Evolutionary conservation across 345 rosid genomes (phyloP).

Genomic region (Adansonia digitata): DNA sequence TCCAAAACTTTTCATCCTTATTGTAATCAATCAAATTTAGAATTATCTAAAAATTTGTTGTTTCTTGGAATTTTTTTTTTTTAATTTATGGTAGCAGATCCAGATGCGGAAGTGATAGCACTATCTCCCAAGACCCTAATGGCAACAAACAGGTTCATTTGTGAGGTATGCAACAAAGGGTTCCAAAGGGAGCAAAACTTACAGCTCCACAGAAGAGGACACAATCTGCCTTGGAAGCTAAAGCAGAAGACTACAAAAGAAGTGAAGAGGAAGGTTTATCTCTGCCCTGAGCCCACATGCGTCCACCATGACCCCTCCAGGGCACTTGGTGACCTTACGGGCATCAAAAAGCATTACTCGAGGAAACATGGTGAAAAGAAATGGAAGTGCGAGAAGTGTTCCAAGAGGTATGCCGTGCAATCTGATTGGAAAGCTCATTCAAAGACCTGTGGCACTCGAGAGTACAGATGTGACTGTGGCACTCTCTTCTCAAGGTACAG

Average conservation of each 20-base stretch:
- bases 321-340: constrained; percentile 82
- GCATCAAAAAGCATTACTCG: constrained; percentile 73
- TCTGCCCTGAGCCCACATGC: constrained; percentile 83
- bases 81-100: constrained; percentile 36
- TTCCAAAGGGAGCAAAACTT: constrained; percentile 81
- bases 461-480: constrained; percentile 77
- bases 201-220: constrained; percentile 90
- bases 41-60: constrained; percentile 10
- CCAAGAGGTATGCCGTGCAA: constrained; percentile 71
- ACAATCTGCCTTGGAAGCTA: constrained; percentile 79
- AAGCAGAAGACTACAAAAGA: constrained; percentile 71
- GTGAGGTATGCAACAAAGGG: constrained; percentile 86
- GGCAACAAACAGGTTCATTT: constrained; percentile 84
- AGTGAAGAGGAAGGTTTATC: constrained; percentile 74
- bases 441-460: constrained; percentile 75
- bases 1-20: background rate
- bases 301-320: constrained; percentile 83
- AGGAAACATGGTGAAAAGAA: constrained; percentile 81
- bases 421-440: constrained; percentile 92
- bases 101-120: constrained; percentile 85
- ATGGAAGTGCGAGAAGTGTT: constrained; percentile 86
- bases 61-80: constrained; percentile 11
- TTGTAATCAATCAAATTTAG: constrained; percentile 7
- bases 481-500: constrained; percentile 74
- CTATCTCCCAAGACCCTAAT: constrained; percentile 79